Base-by-base conservation (phyloP, 129 eudicot species). In the Escallonia herrerae region DNA sequence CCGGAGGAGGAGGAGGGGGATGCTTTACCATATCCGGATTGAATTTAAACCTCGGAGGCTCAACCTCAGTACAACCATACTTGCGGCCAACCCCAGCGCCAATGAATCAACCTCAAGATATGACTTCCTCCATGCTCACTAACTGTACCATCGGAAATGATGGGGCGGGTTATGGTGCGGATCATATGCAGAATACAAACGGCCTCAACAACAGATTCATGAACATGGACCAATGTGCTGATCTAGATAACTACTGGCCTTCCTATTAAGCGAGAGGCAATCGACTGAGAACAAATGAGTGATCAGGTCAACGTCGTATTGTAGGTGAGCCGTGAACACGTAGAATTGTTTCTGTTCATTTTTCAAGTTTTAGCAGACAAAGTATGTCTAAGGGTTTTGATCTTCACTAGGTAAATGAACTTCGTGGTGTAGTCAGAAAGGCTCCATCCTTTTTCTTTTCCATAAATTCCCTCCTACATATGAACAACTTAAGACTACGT, bases 201-300 rank as follows among this genome's bases (percentile, higher is more conserved):
- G n/a, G 61, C 7, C 64, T 73, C 60, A 60, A 58, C 22, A 77
- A 62, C 50, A 74, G 87, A 64, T 77, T 70, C 49, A 62, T 74
- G 83, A 56, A 33, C 39, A 75, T 82, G 83, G 87, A 78, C 5
- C 63, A 74, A 45, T 75, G 84, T 38, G 72, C 65, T 62, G 83
- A 82, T 12, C 59, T 77, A 50, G 87, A 82, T 8, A 70, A 67
- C 49, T 82, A 77, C 51, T 82, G 87, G 87, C 62, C 83, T 66
- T 37, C 82, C 10, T 81, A 76, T 64, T 76, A 40, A 65, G 33
- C 33, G 33, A 22, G 33, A 22, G 33, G 33, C 33, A 22, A 22
- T 22, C 33, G 33, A 22, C 33, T 22, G 33, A 22, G 33, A 22
- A 22, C 33, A 22, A 22, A 22, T 22, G 33, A 22, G 33, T 22